Conservation (phyloP, 2,329 filamentous ascomycete genomes). For the Blastomyces emzantsi region DNA sequence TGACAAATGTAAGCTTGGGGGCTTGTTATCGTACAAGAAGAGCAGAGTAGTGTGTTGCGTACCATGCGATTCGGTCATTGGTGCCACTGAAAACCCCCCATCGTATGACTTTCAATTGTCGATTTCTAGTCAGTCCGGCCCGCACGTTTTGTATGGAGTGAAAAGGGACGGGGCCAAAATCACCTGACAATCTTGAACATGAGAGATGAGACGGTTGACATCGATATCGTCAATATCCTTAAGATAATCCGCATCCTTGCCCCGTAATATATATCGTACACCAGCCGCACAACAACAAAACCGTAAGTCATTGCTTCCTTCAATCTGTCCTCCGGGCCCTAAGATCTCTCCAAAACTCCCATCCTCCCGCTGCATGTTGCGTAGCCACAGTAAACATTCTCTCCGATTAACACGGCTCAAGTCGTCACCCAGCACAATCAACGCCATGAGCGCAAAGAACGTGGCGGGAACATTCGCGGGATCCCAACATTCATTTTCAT, state of each 20-base stretch:
- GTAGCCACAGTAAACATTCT: constrained; percentile 65
- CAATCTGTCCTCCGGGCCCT: constrained; percentile 50
- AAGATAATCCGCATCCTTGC: constrained; percentile 46
- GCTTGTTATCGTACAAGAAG: constrained; percentile 4
- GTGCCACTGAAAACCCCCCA: constrained; percentile 70
- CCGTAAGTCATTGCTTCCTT: constrained; percentile 73
- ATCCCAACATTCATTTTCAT: constrained; percentile 53
- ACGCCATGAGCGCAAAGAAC: constrained; percentile 71
- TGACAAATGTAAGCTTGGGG: constrained; percentile 7
- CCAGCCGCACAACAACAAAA: constrained; percentile 79
- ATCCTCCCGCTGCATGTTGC: constrained; percentile 64
- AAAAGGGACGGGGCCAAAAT: constrained; percentile 10
- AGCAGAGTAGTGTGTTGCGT: constrained; percentile 24
- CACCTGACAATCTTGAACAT: constrained; percentile 60
- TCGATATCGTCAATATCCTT: constrained; percentile 63
- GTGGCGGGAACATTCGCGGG: constrained; percentile 80
- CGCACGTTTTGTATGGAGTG: neutral
- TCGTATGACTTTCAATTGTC: constrained; percentile 58
- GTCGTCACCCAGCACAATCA: constrained; percentile 58
- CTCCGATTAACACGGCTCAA: constrained; percentile 57
- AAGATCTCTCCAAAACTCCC: constrained; percentile 87
- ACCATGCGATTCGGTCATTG: constrained; percentile 77
- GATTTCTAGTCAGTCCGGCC: constrained; percentile 16
- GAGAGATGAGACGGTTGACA: constrained; percentile 57
- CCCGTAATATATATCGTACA: constrained; percentile 72